These are phyloP conservation scores for Microsporum audouinii DNA, from an alignment of 2,329 filamentous ascomycete genomes.

Conservation along the genomic window DNA sequence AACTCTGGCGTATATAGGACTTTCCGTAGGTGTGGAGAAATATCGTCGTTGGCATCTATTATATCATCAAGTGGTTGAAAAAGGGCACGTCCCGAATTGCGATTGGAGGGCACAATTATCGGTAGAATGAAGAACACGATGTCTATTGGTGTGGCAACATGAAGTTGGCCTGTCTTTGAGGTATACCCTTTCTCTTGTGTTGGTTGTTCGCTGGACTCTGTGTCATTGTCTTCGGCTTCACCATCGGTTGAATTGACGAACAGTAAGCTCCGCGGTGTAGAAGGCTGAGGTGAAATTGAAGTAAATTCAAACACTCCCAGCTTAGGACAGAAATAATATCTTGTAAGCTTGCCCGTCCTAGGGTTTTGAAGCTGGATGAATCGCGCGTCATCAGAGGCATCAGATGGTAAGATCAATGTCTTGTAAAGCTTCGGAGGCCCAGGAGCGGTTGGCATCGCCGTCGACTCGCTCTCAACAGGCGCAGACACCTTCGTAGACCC, in stretches of 20 bases:
- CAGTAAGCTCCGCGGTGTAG: slow-evolving; percentile 44
- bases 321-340: slow-evolving; percentile 50
- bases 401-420: slow-evolving; percentile 47
- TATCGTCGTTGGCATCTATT: slow-evolving; percentile 34
- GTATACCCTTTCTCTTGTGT: slow-evolving; percentile 38
- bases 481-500: not conserved
- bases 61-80: slow-evolving; percentile 42
- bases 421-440: slow-evolving; percentile 28
- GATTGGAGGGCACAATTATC: slow-evolving; percentile 45
- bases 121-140: slow-evolving; percentile 74
- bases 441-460: not conserved
- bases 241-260: slow-evolving; percentile 23
- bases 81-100: slow-evolving; percentile 23
- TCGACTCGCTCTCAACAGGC: not conserved
- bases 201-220: not conserved
- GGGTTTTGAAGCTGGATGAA: slow-evolving; percentile 48
- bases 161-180: slow-evolving; percentile 59
- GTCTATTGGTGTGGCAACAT: slow-evolving; percentile 74
- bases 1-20: slow-evolving; percentile 31
- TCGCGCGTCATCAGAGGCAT: slow-evolving; percentile 41
- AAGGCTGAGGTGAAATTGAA: slow-evolving; percentile 41
- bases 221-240: slow-evolving; percentile 11
- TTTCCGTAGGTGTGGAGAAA: slow-evolving; percentile 32
- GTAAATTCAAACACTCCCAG: slow-evolving; percentile 53
- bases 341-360: slow-evolving; percentile 35